These are phyloP conservation scores for Calocybe indica DNA, from an alignment of 768 basidiomycete species.

Conservation along the genomic window DNA sequence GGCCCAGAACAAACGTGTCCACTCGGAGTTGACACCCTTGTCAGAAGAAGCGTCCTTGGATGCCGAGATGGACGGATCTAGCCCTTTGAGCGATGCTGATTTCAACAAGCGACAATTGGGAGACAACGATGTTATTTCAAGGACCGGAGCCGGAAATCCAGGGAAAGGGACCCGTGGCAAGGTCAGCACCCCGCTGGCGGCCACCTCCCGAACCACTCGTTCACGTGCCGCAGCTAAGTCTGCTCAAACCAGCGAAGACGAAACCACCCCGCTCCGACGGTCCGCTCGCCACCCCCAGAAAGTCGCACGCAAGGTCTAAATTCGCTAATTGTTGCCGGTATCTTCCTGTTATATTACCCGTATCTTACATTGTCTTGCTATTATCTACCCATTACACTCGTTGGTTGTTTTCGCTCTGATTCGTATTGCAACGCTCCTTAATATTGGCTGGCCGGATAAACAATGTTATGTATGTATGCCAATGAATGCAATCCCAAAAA, in stretches of 20 bases:
- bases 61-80: slow-evolving; percentile 5
- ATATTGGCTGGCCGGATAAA: no score
- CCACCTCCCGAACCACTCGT: slow-evolving; percentile 1
- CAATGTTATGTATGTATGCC: no score
- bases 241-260: slow-evolving; percentile 11
- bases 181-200: slow-evolving; percentile 7
- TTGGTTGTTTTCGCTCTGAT: no score
- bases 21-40: slow-evolving; percentile 36
- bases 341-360: background rate
- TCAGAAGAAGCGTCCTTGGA: slow-evolving; percentile 27
- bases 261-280: slow-evolving; percentile 21
- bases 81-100: slow-evolving; percentile 3
- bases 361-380: no score
- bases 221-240: background rate
- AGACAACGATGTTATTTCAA: slow-evolving; percentile 5
- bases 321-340: slow-evolving; percentile 1
- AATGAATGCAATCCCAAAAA: no score
- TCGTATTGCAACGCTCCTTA: no score
- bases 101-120: slow-evolving; percentile 4
- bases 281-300: slow-evolving; percentile 30
- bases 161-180: slow-evolving; percentile 9
- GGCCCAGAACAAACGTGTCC: slow-evolving; percentile 34
- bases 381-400: no score
- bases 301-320: slow-evolving; percentile 11
- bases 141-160: background rate